These are phyloP conservation scores for Phylloporus sp. DNA, from an alignment of 768 basidiomycete species.

Conservation along the genomic window DNA sequence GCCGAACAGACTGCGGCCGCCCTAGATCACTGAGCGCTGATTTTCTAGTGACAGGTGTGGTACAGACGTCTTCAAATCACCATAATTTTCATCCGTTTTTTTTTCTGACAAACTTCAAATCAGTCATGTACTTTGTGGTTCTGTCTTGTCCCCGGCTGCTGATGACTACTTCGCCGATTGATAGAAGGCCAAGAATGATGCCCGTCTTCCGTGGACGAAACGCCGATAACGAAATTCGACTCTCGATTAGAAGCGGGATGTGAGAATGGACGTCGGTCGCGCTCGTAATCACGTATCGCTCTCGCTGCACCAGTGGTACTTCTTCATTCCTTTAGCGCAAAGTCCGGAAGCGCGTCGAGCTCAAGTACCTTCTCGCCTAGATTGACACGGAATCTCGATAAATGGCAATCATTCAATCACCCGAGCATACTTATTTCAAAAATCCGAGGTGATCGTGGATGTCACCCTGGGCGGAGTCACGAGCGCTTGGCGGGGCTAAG, in stretches of 20 bases:
- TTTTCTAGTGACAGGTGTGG: too few relatives aligned
- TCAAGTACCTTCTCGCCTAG: not conserved
- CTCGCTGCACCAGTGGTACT: not conserved
- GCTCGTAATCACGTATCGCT: not conserved
- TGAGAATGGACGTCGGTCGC: conserved; percentile 13
- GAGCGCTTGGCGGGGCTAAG: not conserved
- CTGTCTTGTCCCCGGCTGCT: too few relatives aligned
- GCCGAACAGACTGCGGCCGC: not conserved
- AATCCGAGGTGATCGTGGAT: conserved; percentile 30
- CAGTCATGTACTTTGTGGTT: too few relatives aligned
- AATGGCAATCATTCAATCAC: conserved; percentile 15
- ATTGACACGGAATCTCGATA: conserved; percentile 12
- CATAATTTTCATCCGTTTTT: too few relatives aligned
- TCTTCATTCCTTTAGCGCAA: conserved; percentile 2
- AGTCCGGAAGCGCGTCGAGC: not conserved
- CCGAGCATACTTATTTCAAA: conserved; percentile 10
- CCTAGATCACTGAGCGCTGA: not conserved
- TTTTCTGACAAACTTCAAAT: too few relatives aligned
- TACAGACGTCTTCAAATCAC: too few relatives aligned
- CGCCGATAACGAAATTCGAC: not conserved
- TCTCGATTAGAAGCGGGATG: conserved; percentile 7
- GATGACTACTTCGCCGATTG: too few relatives aligned
- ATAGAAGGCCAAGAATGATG: not conserved
- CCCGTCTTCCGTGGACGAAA: not conserved
- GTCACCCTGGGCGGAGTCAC: not conserved